Evolutionary conservation across 2,329 filamentous ascomycete genomes (phyloP), one percentile per base, ranked within the genome.

Genomic region (Coniochaeta hoffmannii): DNA sequence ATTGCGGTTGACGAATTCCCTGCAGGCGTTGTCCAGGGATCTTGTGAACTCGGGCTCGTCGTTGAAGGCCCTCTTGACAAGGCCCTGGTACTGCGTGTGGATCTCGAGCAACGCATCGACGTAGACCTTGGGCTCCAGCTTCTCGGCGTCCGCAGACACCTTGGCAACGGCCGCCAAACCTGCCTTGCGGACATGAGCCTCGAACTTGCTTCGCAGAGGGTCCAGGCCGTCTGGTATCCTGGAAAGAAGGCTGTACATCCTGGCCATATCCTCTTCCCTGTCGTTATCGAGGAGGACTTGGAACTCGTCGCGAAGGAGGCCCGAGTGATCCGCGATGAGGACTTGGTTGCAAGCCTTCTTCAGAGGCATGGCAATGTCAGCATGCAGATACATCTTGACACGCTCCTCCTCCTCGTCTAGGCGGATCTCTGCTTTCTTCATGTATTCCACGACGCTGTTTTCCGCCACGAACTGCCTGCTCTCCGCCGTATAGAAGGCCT

Each of bases 1-100:
- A 71, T 99, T 99, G 59, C 94, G 85, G 73, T 99, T 99, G 70
- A 99, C 94, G 66, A 97, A 99, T 68, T 99, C 94, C 61, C 92
- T 85, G 75, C 94, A 99, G 17, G 94, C 94, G 68, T 97, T 99
- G 66, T 99, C 94, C 28, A 99, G 77, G 3, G 93, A 96, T 54
- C 94, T 82, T 3, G 96, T 96, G 66, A 99, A 99, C 67, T 99
- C 94, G 0, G 94, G 91, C 71, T 99, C 94, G 59, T 95, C 92
- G 58, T 87, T 89, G 73, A 99, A 99, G 1, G 94, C 93, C 50
- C 87, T 83, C 74, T 95, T 91, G 30, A 99, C 94, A 53, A 99
- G 80, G 35, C 86, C 87, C 65, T 93, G 89, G 68, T 99, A 99
- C 65, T 96, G 89, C 0, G 88, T 90, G 73, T 99, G 93, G 2